Evolutionary conservation across 257 asterid species (phyloP).

Genomic region (Solanum neorickii): DNA sequence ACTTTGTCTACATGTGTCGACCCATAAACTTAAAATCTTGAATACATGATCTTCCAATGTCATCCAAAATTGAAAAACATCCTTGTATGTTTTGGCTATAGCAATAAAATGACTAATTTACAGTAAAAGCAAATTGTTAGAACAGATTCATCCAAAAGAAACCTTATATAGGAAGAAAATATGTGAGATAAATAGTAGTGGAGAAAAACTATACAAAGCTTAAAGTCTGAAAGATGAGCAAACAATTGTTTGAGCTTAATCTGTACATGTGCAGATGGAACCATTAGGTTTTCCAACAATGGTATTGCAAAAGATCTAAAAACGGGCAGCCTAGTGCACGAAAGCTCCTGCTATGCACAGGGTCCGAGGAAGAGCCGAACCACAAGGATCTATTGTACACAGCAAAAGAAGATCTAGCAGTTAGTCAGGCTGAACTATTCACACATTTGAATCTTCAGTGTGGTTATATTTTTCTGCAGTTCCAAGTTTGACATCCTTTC

Average conservation of each 20-base stretch:
- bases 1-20: neutral
- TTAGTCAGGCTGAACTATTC: neutral
- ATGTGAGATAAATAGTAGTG: neutral
- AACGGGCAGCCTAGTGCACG: neutral
- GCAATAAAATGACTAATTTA: neutral
- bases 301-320: neutral
- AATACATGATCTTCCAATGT: neutral
- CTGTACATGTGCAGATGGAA: neutral
- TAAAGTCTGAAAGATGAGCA: neutral
- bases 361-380: neutral
- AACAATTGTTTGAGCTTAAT: neutral
- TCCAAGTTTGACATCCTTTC: conserved; percentile 69
- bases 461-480: conserved; percentile 59
- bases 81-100: neutral
- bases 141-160: neutral
- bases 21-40: neutral
- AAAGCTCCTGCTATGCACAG: neutral
- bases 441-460: conserved; percentile 26
- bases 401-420: neutral
- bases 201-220: neutral
- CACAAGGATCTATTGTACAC: neutral
- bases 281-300: neutral
- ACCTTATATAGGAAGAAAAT: neutral
- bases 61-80: neutral
- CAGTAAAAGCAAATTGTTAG: neutral